A percentile compares a stretch with the other conserved stretches of the same genome.
These are phyloP conservation scores for Colletotrichum sp. DNA, from an alignment of 2,329 filamentous ascomycete genomes.

Conservation along the genomic window DNA sequence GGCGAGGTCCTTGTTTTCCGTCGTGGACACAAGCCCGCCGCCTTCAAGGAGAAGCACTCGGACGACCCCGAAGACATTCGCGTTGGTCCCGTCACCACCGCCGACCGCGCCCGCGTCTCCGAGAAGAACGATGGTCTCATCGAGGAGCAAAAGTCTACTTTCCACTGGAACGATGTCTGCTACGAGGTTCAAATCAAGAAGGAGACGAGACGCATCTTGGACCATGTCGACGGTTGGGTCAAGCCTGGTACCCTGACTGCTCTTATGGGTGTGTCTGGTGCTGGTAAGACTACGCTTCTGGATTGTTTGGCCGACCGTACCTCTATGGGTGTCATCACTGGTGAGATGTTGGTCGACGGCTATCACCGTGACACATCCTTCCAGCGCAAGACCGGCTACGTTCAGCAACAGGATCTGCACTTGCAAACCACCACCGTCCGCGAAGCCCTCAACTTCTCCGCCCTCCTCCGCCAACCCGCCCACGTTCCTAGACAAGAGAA, in stretches of 20 bases:
- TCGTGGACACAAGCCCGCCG: conserved; percentile 66
- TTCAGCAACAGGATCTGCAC: conserved; percentile 92
- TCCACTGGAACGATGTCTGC: conserved; percentile 86
- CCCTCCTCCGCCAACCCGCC: conserved; percentile 82
- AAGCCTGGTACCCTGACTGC: conserved; percentile 90
- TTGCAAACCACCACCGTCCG: conserved; percentile 84
- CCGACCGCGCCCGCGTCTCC: conserved; percentile 41
- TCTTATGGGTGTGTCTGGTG: conserved; percentile 89
- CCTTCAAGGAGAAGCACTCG: conserved; percentile 65
- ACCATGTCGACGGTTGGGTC: conserved; percentile 91
- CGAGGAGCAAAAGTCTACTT: conserved; percentile 72
- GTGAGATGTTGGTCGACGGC: conserved; percentile 76
- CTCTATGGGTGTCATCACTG: conserved; percentile 87
- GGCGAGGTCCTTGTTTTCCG: conserved; percentile 80
- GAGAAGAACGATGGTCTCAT: conserved; percentile 48
- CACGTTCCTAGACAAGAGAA: conserved; percentile 78
- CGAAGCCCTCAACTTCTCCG: conserved; percentile 87
- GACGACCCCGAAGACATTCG: conserved; percentile 62
- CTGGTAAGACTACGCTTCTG: conserved; percentile 92
- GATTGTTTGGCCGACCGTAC: conserved; percentile 86
- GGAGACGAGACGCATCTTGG: conserved; percentile 76
- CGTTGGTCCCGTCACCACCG: conserved; percentile 53
- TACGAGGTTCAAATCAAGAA: conserved; percentile 81
- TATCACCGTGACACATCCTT: conserved; percentile 78
- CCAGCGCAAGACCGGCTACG: conserved; percentile 91